Conservation (phyloP, 2,329 filamentous ascomycete species). For the Fusarium ambrosium region DNA sequence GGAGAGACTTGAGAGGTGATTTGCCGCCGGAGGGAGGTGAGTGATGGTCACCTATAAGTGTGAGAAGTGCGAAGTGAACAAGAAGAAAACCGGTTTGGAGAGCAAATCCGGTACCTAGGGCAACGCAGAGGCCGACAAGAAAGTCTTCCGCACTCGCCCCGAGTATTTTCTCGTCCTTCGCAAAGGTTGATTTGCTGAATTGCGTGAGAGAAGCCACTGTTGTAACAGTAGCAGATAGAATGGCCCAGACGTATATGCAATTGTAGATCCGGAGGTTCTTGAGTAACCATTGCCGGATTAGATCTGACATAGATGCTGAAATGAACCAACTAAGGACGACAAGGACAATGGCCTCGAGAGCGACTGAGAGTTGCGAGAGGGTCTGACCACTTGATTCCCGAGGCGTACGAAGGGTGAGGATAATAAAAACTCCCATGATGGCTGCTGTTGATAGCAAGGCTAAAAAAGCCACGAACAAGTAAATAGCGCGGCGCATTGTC, state of each 20-base stretch:
- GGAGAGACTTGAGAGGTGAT: conserved; percentile 62
- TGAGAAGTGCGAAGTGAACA: conserved; percentile 52
- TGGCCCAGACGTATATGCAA: conserved; percentile 53
- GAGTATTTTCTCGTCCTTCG: conserved; percentile 22
- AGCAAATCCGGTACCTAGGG: conserved; percentile 60
- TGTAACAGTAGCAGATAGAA: conserved; percentile 59
- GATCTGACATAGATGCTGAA: conserved; percentile 50
- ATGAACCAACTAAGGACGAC: conserved; percentile 45
- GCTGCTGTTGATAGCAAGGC: conserved; percentile 41
- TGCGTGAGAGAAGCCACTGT: conserved; percentile 61
- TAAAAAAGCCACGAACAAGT: conserved; percentile 32
- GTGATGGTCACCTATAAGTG: conserved; percentile 35
- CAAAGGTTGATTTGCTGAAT: conserved; percentile 45
- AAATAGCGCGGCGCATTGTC: conserved; percentile 39
- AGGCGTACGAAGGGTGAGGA: conserved; percentile 37
- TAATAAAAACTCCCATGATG: conserved; percentile 35
- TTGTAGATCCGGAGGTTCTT: conserved; percentile 43
- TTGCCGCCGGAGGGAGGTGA: conserved; percentile 43
- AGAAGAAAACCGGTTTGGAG: conserved; percentile 65
- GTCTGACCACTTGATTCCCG: conserved; percentile 38
- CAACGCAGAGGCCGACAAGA: conserved; percentile 59
- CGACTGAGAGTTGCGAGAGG: conserved; percentile 45
- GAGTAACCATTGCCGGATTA: conserved; percentile 40
- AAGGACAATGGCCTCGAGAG: conserved; percentile 47
- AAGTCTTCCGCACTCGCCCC: conserved; percentile 48